A percentile compares a stretch with the other conserved stretches of the same genome.
phyloP scores from a whole-genome alignment of 352 stramenopile species.

The Phytophthora kernoviae region DNA sequence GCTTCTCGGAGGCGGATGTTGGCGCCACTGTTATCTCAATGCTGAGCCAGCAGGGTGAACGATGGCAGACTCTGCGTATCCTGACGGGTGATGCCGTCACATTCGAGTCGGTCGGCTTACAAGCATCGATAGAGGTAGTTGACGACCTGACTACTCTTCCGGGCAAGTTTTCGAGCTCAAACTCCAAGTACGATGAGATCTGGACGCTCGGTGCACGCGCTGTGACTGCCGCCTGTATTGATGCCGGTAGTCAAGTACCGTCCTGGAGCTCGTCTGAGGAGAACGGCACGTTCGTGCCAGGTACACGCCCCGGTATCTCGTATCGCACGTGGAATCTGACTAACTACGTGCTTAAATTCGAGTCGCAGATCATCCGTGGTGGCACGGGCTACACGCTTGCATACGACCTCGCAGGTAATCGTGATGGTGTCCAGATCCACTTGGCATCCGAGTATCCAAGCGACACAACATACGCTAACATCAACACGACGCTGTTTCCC shows the following conservation, averaged over 20 bases:
- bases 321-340: conserved; percentile 38
- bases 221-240: conserved; percentile 33
- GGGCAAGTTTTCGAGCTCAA: conserved; percentile 37
- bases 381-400: conserved; percentile 25
- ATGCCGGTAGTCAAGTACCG: conserved; percentile 27
- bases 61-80: conserved; percentile 35
- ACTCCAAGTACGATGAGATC: conserved; percentile 40
- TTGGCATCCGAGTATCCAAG: conserved; percentile 36
- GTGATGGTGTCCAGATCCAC: conserved; percentile 40
- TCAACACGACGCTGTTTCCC: conserved; percentile 37
- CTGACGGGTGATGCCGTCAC: conserved; percentile 29
- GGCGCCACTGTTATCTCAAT: conserved; percentile 26
- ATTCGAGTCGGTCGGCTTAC: conserved; percentile 32
- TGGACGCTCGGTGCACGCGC: conserved; percentile 31
- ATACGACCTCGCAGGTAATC: conserved; percentile 37
- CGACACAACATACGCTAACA: conserved; percentile 32
- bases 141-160: conserved; percentile 28
- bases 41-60: conserved; percentile 30
- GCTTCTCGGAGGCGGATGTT: conserved; percentile 13
- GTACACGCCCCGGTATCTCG: conserved; percentile 28
- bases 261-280: conserved; percentile 31
- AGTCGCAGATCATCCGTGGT: conserved; percentile 34
- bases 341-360: conserved; percentile 34
- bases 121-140: conserved; percentile 30
- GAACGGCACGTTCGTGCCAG: conserved; percentile 39